A percentile compares a stretch with the other conserved stretches of the same genome.
Conservation (phyloP, 1,139 yeast genomes). For the Taphrina wiesneri region DNA sequence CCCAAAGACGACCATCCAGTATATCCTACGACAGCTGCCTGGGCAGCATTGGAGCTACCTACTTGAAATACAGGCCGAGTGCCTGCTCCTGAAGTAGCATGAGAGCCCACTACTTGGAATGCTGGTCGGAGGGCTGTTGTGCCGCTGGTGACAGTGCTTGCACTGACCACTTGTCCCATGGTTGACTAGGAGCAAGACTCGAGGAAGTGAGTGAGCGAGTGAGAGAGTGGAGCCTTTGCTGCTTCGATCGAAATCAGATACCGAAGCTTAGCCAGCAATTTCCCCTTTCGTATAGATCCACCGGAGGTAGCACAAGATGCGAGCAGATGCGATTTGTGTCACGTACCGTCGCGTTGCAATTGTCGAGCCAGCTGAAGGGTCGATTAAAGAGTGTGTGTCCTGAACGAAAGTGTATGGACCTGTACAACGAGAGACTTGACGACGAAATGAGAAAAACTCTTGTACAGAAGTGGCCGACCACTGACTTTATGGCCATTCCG, state of each 20-base stretch:
- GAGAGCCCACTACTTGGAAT: too few species aligned
- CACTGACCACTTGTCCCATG: conserved; percentile 3
- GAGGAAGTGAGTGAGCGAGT: not conserved
- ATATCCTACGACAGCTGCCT: not conserved
- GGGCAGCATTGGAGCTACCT: not conserved
- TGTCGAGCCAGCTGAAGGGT: not conserved
- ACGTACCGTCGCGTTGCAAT: not conserved
- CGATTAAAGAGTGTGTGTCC: not conserved
- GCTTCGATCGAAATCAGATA: too few species aligned
- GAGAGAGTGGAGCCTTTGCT: not conserved
- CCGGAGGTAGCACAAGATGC: not conserved
- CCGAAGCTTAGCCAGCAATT: not conserved
- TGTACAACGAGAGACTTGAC: not conserved
- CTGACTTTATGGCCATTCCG: not conserved
- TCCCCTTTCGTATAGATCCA: not conserved
- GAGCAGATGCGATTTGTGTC: not conserved
- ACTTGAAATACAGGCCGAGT: not conserved
- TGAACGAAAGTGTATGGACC: not conserved
- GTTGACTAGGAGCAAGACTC: not conserved
- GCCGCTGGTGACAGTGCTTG: not conserved
- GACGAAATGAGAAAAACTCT: not conserved
- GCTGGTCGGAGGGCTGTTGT: too few species aligned
- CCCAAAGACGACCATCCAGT: not conserved
- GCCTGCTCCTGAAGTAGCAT: too few species aligned
- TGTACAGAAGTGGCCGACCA: not conserved